Evolutionary conservation across 1,284 basidiomycete species (phyloP), one percentile per base, ranked within the genome.

Genomic region (Cryptococcus hybrid): DNA sequence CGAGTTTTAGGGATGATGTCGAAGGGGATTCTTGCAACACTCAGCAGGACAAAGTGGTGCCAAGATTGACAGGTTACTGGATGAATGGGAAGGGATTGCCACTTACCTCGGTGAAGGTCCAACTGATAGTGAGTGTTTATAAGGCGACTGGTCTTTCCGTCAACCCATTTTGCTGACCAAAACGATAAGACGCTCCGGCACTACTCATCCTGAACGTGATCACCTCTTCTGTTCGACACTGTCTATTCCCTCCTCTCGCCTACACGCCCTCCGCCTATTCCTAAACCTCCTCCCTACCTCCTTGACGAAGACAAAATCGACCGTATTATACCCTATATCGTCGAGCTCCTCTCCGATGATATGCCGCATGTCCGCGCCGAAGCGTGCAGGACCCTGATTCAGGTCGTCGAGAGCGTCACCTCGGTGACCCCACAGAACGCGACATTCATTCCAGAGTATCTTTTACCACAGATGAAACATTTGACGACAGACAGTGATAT

Each of bases 231-330:
- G 84, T 98, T 37, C 85, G 96, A 43, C 95, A 93, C 68, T 95
- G 91, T 69, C 80, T 84, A 11, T 82, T 92, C 3, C 96, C 0
- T 90, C 88, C 38, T 92, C 92, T 6, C 91, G 93, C 73, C 79
- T 92, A 35, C 87, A 86, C 42, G 90, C 89, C 0, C 78, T 99
- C 50, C 92, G 97, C 66, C 82, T 97, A 8, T 87, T 97, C 56
- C 82, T 97, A 15, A 90, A 91, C 1, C 81, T 98, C 5, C 85
- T 86, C 3, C 84, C 1, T 88, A 90, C 70, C 82, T 99, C 38
- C 90, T 89, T 0, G 96, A 99, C 70, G 95, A 98, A 74, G 92
- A 92, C 12, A 95, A 95, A 72, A 80, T 99, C 48, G 96, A 99
- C 73, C 86, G 94, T 3, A 86, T 98, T 77, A 81, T 97, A 1